Evolutionary conservation across 1,139 yeast genomes (phyloP), one percentile per base, ranked within the genome.

Genomic region (Nakaseomyces nivariensis): DNA sequence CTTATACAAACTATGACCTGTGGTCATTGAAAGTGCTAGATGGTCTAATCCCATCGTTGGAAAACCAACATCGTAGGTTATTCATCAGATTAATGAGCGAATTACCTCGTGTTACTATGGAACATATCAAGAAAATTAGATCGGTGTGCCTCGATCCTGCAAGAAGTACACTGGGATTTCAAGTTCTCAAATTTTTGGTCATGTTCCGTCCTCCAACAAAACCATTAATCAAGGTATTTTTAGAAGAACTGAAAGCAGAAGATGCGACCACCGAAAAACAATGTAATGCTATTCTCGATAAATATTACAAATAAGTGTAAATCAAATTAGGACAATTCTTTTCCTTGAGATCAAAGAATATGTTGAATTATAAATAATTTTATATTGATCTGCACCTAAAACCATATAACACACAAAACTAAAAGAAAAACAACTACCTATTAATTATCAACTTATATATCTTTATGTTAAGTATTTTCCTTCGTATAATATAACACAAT

Each of bases 171-270:
- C 72, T 92, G 25, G 98, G 97, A 1, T 82, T 86, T 58, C 83
- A 86, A 56, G 79, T 94, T 1, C 69, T 89, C 50, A 86, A 85
- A 56, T 90, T 85, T 62, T 70, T 94, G 57, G 78, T 89, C 52
- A 85, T 88, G 90, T 85, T 87, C 63, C 76, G 96, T 57, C 97
- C 97, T 0, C 97, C 98, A 0, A 80, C 81, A 31, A 79, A 82
- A 54, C 70, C 71, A 2, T 74, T 74, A 26, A 86, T 96, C 61
- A 66, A 88, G 37, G 77, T 74, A n/a, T 73, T 89, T 7, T 71
- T 89, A 47, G 73, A 74, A 52, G 81, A 80, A 26, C 68, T 90
- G 57, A 71, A 77, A 45, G 69, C 71, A 50, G 72, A 70, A 40
- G 75, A 76, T 47, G 79, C 77, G 36, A 82, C 79, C 48, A 71